Base-by-base conservation (phyloP, 2,329 filamentous ascomycete genomes). In the Metarhizium anisopliae region DNA sequence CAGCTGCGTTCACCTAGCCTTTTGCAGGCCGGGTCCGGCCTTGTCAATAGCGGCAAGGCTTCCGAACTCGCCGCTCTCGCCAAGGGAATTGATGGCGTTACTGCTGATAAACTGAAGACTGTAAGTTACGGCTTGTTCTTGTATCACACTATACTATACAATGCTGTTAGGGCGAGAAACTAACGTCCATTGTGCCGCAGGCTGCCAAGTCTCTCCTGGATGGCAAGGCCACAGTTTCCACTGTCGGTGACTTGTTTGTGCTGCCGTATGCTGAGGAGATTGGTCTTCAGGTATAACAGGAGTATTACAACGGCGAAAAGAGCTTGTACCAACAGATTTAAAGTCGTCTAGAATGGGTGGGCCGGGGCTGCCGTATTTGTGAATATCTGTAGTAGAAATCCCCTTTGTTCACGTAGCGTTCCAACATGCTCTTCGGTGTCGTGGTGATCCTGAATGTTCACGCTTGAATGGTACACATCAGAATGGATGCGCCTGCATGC, bases 221-320 rank as follows among this genome's bases (percentile, higher is more conserved):
- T 63, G 85, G 84, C 74, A 97, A 92, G 82, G 92, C 93, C 53
- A 87, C 90, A 54, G 89, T 96, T 60, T 87, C 90, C 60, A 81
- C 90, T 57, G 91, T 97, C 60, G 94, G 94, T 72, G 94, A 99
- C 72, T 82, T 99, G 66, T 87, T 90, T 74, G 82, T 87, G 67
- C 84, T 99, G 70, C 94, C 94, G 56, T 99, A 87, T 70, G 94
- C 91, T 63, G 89, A 92, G 76, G 94, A 99, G 70, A 80, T 99
- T 72, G 95, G 93, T 66, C 83, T 99, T 70, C 90, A 86, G 72
- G 90, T 96, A 82, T 99, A 95, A 83, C 83, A 58, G 63, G 58
- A 59, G 59, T 64, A 60, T 59, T 62, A 62, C 59, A 64, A 64
- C 62, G 64, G 58, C 25, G 20, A 35, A 47, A 56, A 58, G 52